Evolutionary conservation across 164 flowering plant species (phyloP).

Genomic region (Litsea cubeba): DNA sequence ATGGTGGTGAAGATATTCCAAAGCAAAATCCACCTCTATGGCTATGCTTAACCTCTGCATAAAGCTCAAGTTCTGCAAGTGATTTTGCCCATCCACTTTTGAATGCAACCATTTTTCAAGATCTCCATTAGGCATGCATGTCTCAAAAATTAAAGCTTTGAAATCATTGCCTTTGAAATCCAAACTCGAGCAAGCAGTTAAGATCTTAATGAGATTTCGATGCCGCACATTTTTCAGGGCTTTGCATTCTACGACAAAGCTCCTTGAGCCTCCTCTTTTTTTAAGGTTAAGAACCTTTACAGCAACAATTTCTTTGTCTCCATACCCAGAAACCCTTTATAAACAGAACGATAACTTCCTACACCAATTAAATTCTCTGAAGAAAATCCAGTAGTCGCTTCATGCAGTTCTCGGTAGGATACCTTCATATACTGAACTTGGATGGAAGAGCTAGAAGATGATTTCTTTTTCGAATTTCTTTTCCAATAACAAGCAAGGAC

Average conservation of each 20-base stretch:
- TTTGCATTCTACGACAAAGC: constrained; percentile 26
- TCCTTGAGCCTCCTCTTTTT: constrained; percentile 20
- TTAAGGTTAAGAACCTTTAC: constrained; percentile 32
- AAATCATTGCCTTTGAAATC: constrained; percentile 30
- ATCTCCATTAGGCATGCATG: constrained; percentile 4
- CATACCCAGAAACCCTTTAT: constrained; percentile 23
- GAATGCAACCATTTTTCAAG: constrained; percentile 1
- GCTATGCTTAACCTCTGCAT: neutral
- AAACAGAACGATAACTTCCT: constrained; percentile 34
- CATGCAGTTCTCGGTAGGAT: neutral
- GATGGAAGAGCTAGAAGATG: neutral
- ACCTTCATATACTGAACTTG: neutral
- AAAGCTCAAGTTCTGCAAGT: neutral
- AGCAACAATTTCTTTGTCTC: constrained; percentile 16
- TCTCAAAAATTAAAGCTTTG: constrained; percentile 24
- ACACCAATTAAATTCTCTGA: constrained; percentile 23
- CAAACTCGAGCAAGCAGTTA: constrained; percentile 23
- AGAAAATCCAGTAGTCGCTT: constrained; percentile 26
- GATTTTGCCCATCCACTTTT: neutral
- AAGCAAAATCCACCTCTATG: constrained; percentile 4
- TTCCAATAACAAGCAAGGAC: neutral
- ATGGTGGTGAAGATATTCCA: constrained; percentile 4
- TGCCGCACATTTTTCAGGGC: constrained; percentile 26
- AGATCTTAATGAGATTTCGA: constrained; percentile 31
- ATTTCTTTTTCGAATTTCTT: too few relatives aligned